Base-by-base conservation (phyloP, 2,329 filamentous ascomycete genomes). In the Aspergillus candidus region DNA sequence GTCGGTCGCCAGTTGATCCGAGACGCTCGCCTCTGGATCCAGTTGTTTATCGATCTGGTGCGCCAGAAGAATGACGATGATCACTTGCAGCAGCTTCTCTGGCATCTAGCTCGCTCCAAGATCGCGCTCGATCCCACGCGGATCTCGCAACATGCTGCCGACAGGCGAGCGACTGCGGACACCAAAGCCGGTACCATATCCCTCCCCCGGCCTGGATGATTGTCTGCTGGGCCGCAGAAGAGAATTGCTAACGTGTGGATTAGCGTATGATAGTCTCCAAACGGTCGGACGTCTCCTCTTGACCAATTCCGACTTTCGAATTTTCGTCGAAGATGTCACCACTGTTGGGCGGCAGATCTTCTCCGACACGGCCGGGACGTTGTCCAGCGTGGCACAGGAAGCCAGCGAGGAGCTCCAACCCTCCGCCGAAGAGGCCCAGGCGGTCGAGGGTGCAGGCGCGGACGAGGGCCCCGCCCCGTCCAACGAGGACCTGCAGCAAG, bases 41-140 rank as follows among this genome's bases (percentile, higher is more conserved):
- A 81, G 45, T 77, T 90, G 46, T 82, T 95, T 62, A 91, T 94
- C 56, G 80, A 88, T n/a, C 69, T 95, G 5, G 63, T 96, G 36
- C 75, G 80, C 43, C 76, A 89, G 66, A 97, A 96, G 72, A 96
- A 96, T 64, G 72, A 74, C 49, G 68, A 79, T 12, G 88, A 97
- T 65, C 85, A 95, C 63, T 79, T 97, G 13, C 91, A 97, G 64
- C 88, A 96, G 57, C 86, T 96, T 51, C 74, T 95, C 32, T 96
- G 89, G 89, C 89, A 84, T 56, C 66, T 94, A 37, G 72, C 81
- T 50, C 84, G 86, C 61, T 83, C 88, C n/a, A 78, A 79, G 30
- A 71, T 93, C 5, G 78, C 78, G 1, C 67, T 91, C 3, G 82
- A 90, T 55, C 72, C 81, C 1, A 73, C 79, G 13, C 77, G 86